These are phyloP conservation scores for Hypoxylon lienhwacheense DNA, from an alignment of 495 filamentous ascomycete genomes.

Conservation along the genomic window DNA sequence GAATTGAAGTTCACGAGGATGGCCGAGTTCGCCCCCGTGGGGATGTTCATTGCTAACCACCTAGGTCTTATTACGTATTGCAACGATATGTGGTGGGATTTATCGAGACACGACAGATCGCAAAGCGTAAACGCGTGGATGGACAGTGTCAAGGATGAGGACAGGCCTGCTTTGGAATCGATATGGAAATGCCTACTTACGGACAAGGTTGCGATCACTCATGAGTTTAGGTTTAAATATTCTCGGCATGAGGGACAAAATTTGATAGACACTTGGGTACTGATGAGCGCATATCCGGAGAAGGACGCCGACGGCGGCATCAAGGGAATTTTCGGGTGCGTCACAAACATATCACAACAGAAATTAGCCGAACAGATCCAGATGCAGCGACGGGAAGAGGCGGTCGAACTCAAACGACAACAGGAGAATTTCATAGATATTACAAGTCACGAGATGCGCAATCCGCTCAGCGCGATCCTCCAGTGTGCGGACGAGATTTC, in stretches of 20 bases:
- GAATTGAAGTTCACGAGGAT: conserved; percentile 74
- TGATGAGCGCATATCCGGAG: conserved; percentile 72
- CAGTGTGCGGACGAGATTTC: conserved; percentile 81
- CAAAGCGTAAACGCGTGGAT: conserved; percentile 63
- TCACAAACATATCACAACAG: conserved; percentile 59
- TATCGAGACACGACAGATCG: conserved; percentile 58
- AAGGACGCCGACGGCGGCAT: conserved; percentile 57
- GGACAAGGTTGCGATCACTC: conserved; percentile 57
- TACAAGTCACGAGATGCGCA: conserved; percentile 85
- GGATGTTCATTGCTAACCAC: conserved; percentile 70
- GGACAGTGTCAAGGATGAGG: conserved; percentile 63
- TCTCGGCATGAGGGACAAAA: conserved; percentile 60
- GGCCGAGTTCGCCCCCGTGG: conserved; percentile 72
- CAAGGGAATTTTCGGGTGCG: conserved; percentile 70
- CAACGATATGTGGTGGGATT: conserved; percentile 74
- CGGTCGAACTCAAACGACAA: conserved; percentile 65
- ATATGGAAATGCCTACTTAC: conserved; percentile 63
- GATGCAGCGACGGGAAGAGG: conserved; percentile 61
- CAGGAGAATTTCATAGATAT: conserved; percentile 89
- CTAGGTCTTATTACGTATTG: conserved; percentile 65
- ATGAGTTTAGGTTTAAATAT: conserved; percentile 70
- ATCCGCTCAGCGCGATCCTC: conserved; percentile 77
- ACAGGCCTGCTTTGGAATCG: conserved; percentile 53
- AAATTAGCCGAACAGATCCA: conserved; percentile 66
- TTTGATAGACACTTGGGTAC: conserved; percentile 69